phyloP scores from a whole-genome alignment of 2,329 filamentous ascomycete genomes.

The Leptographium galeiforme region DNA sequence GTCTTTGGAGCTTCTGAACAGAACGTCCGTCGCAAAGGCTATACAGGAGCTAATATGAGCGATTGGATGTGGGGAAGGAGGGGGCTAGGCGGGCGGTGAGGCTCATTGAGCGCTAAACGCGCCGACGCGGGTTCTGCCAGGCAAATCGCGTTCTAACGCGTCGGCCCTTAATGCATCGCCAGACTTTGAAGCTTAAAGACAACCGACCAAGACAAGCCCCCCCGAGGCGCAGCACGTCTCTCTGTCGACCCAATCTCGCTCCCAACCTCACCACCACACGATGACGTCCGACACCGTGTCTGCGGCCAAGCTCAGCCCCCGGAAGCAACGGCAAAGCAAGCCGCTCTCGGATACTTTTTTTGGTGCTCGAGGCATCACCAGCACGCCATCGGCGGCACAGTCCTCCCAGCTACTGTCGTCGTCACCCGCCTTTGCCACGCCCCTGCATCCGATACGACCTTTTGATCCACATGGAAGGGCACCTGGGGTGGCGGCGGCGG shows the following conservation, averaged over 20 bases:
- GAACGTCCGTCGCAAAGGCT: constrained; percentile 5
- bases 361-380: constrained; percentile 17
- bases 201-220: background rate
- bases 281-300: constrained; percentile 13
- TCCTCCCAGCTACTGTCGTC: constrained; percentile 66
- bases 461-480: constrained; percentile 25
- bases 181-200: background rate
- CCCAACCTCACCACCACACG: background rate
- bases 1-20: background rate
- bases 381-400: constrained; percentile 10
- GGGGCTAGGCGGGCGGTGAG: constrained; percentile 8
- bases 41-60: too few relatives aligned
- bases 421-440: constrained; percentile 81
- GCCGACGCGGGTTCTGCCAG: constrained; percentile 8
- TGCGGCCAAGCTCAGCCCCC: constrained; percentile 13
- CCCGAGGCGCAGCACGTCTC: background rate
- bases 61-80: too few relatives aligned
- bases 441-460: constrained; percentile 62
- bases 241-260: background rate
- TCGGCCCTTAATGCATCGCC: constrained; percentile 4
- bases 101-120: background rate
- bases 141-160: constrained; percentile 8
- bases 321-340: constrained; percentile 16
- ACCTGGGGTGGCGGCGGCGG: constrained; percentile 64
- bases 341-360: constrained; percentile 25